Evolutionary conservation across 306 rosid species (phyloP).

Genomic region (Glycyrrhiza uralensis): DNA sequence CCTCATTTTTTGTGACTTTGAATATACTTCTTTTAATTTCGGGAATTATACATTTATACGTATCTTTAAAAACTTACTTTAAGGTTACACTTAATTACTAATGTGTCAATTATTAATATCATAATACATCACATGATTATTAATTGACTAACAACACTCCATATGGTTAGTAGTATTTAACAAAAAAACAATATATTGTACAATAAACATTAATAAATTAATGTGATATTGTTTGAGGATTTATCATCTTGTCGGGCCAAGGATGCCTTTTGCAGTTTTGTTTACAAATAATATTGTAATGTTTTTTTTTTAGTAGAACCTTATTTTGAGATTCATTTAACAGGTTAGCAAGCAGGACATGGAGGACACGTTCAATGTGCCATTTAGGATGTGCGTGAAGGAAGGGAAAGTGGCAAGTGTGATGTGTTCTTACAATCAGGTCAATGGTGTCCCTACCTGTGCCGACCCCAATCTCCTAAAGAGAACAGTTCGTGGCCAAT

Average conservation of each 20-base stretch:
- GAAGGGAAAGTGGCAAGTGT: constrained; percentile 88
- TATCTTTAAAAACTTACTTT: neutral
- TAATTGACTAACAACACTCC: too few species aligned
- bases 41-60: too few species aligned
- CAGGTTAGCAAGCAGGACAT: constrained; percentile 85
- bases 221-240: neutral
- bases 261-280: neutral
- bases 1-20: neutral
- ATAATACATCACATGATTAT: too few species aligned
- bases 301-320: neutral
- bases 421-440: constrained; percentile 88
- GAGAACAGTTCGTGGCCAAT: constrained; percentile 56
- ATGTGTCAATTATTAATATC: too few species aligned
- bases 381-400: constrained; percentile 77
- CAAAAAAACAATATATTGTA: too few species aligned
- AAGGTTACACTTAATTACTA: neutral
- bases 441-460: constrained; percentile 87
- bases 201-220: too few species aligned
- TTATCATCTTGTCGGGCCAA: neutral
- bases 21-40: neutral
- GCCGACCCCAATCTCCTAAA: constrained; percentile 75
- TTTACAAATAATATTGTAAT: too few species aligned
- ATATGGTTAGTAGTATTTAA: too few species aligned
- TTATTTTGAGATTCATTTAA: neutral
- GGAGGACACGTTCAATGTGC: constrained; percentile 79